Evolutionary conservation across 2,329 filamentous ascomycete species (phyloP).

Genomic region (Alternaria incomplexa): DNA sequence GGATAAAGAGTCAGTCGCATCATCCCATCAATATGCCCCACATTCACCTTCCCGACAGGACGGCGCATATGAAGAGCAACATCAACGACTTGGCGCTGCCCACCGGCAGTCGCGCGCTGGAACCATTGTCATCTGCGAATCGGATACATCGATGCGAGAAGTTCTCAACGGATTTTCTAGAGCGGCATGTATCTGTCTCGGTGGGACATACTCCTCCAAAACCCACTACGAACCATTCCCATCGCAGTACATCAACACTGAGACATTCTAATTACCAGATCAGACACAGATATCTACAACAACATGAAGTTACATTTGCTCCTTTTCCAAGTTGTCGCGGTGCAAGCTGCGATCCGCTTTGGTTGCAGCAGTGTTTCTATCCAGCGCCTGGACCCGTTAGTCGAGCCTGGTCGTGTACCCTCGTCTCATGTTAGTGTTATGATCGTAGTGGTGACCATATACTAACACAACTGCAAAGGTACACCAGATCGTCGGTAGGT

Average conservation of each 20-base stretch:
- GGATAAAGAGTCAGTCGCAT: not conserved
- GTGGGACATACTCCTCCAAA: not conserved
- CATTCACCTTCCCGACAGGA: not conserved
- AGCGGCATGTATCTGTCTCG: not conserved
- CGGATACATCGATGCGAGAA: not conserved
- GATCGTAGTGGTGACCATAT: not conserved
- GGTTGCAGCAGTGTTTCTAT: slow-evolving; percentile 29
- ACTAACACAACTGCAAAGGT: not conserved
- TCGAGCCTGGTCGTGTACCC: slow-evolving; percentile 29
- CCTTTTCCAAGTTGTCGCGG: slow-evolving; percentile 55
- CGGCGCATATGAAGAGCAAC: not conserved
- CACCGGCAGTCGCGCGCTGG: not conserved
- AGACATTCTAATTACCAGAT: not conserved
- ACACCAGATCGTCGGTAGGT: slow-evolving; percentile 23
- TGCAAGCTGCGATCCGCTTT: slow-evolving; percentile 24
- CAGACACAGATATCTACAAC: not conserved
- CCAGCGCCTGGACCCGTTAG: slow-evolving; percentile 32
- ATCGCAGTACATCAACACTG: not conserved
- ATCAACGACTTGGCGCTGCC: not conserved
- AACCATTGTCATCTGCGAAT: not conserved
- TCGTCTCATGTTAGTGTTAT: slow-evolving; percentile 23
- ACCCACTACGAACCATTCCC: not conserved
- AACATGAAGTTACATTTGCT: not conserved
- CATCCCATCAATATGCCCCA: not conserved
- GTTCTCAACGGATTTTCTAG: not conserved